Evolutionary conservation across 2,329 filamentous ascomycete species (phyloP).

Genomic region (Xylaria sp.): DNA sequence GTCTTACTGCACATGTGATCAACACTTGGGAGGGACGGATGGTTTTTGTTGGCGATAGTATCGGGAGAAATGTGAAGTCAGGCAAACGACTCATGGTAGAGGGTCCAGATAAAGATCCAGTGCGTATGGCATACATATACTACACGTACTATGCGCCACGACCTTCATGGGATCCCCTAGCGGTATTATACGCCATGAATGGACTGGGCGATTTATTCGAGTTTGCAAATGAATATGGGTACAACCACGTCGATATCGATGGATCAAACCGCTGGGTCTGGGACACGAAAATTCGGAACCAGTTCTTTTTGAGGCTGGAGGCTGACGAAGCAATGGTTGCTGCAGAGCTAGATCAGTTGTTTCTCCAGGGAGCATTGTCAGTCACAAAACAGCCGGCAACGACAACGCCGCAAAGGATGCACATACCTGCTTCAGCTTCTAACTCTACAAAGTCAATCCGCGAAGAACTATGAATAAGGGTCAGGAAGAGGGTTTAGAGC

Average conservation of each 20-base stretch:
- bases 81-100: slow-evolving; percentile 49
- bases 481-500: neutral
- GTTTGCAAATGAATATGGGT: slow-evolving; percentile 53
- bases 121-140: slow-evolving; percentile 54
- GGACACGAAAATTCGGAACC: slow-evolving; percentile 50
- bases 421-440: neutral
- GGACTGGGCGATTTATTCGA: slow-evolving; percentile 52
- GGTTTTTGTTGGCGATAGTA: slow-evolving; percentile 57
- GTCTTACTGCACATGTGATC: slow-evolving; percentile 55
- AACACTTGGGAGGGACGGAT: slow-evolving; percentile 56
- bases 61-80: slow-evolving; percentile 55
- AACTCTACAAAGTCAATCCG: neutral
- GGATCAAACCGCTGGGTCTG: slow-evolving; percentile 58
- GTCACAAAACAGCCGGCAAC: neutral
- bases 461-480: neutral
- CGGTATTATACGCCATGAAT: slow-evolving; percentile 53
- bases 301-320: slow-evolving; percentile 53
- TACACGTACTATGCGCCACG: slow-evolving; percentile 52
- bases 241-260: slow-evolving; percentile 54
- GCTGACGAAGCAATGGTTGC: slow-evolving; percentile 26
- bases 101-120: slow-evolving; percentile 50
- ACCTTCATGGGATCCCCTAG: slow-evolving; percentile 56
- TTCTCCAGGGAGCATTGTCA: slow-evolving; percentile 32
- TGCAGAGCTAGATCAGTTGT: slow-evolving; percentile 27
- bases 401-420: neutral